phyloP scores from a whole-genome alignment of 495 filamentous ascomycete genomes.

The Chaetomidium leptoderma region DNA sequence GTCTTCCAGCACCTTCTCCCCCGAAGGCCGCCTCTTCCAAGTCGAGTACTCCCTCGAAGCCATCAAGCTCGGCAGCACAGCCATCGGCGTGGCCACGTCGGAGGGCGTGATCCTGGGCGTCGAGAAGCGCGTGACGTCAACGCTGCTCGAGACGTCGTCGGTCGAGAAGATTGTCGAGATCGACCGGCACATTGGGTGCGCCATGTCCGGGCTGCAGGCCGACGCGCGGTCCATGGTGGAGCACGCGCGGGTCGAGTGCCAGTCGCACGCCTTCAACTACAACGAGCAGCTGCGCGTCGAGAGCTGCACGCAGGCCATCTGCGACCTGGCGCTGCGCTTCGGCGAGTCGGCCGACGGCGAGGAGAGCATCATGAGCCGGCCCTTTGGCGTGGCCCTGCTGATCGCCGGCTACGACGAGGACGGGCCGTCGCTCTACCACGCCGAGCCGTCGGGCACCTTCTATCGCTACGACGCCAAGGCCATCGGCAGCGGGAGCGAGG shows the following conservation, averaged over 20 bases:
- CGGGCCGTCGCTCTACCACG: conserved; percentile 94
- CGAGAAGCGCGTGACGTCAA: conserved; percentile 97
- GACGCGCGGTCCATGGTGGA: conserved; percentile 95
- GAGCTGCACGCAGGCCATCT: conserved; percentile 98
- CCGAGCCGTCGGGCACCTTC: conserved; percentile 95
- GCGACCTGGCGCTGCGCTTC: conserved; percentile 92
- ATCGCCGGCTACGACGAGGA: conserved; percentile 98
- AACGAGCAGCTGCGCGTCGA: conserved; percentile 90
- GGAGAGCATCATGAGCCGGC: conserved; percentile 95
- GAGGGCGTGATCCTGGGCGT: conserved; percentile 94
- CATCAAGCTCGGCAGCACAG: conserved; percentile 97
- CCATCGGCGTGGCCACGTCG: conserved; percentile 92
- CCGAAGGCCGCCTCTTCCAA: conserved; percentile 98
- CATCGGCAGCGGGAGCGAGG: conserved; percentile 93
- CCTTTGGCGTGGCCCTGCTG: conserved; percentile 93
- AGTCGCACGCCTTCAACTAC: conserved; percentile 95
- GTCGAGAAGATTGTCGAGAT: conserved; percentile 99
- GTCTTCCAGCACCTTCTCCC: conserved; percentile 86
- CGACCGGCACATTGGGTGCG: conserved; percentile 96
- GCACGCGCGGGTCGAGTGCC: conserved; percentile 94
- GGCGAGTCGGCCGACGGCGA: conserved; percentile 97
- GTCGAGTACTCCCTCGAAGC: conserved; percentile 99
- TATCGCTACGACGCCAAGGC: conserved; percentile 99
- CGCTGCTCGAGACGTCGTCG: conserved; percentile 90
- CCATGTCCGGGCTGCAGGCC: conserved; percentile 95